phyloP scores from a whole-genome alignment of 2,329 filamentous ascomycete genomes.

The Onygenales sp. region DNA sequence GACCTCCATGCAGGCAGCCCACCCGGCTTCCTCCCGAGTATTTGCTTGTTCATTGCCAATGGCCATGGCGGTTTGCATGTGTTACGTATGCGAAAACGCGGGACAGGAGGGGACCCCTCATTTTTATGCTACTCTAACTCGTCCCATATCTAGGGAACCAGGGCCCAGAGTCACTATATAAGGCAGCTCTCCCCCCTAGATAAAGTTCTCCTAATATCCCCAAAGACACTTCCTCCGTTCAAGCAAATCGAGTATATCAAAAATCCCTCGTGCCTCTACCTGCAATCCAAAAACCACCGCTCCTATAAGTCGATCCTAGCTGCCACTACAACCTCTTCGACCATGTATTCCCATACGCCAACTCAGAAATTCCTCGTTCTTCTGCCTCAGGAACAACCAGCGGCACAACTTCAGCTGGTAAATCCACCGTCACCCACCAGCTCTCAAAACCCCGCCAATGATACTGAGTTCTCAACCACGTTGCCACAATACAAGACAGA shows the following conservation, averaged over 20 bases:
- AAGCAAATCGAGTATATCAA: background rate
- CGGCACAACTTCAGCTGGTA: background rate
- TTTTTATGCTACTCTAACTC: background rate
- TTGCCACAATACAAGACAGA: background rate
- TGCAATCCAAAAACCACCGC: background rate
- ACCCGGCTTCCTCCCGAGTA: background rate
- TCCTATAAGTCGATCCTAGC: background rate
- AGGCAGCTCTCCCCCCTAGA: background rate
- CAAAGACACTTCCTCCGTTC: background rate
- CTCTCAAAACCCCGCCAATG: background rate
- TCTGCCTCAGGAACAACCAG: conserved; percentile 10
- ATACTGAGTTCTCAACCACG: background rate
- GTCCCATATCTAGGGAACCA: background rate
- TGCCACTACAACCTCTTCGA: background rate
- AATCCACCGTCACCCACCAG: background rate
- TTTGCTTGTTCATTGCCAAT: background rate
- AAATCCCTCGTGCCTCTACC: no score
- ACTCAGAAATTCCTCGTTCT: conserved; percentile 14
- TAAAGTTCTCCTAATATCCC: background rate
- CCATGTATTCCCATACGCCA: conserved; percentile 12
- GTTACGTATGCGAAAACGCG: background rate
- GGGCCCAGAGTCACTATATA: background rate
- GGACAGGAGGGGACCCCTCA: background rate
- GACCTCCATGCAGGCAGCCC: background rate
- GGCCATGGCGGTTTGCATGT: background rate